Evolutionary conservation across 2,329 filamentous ascomycete genomes (phyloP).

Genomic region (Trichoderma brevicompactum): DNA sequence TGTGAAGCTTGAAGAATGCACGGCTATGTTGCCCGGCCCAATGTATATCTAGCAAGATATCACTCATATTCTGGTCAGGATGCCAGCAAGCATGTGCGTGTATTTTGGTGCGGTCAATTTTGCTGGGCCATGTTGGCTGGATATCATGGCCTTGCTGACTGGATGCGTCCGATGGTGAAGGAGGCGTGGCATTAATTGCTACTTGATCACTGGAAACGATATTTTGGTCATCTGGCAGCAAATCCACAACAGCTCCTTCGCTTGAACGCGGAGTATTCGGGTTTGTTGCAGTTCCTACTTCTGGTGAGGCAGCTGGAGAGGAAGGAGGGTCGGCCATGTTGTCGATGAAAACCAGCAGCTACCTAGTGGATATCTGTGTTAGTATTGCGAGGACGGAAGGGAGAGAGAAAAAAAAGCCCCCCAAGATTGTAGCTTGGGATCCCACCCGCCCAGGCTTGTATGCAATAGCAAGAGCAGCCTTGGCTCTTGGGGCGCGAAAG

Average conservation of each 20-base stretch:
- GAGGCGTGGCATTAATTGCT: neutral
- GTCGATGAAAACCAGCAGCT: neutral
- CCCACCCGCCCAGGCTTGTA: conserved; percentile 14
- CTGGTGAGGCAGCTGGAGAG: neutral
- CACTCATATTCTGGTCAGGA: neutral
- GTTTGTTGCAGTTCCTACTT: neutral
- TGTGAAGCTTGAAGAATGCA: conserved; percentile 16
- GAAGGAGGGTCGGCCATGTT: neutral
- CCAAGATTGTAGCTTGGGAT: conserved; percentile 5
- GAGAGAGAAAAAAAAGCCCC: neutral
- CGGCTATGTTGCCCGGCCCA: conserved; percentile 4
- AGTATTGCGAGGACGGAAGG: neutral
- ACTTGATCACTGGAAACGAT: neutral
- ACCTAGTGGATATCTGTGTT: neutral
- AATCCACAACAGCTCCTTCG: neutral
- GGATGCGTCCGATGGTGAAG: neutral
- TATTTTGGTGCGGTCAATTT: conserved; percentile 7
- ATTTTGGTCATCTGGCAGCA: neutral
- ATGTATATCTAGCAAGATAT: conserved; percentile 4
- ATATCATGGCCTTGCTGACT: neutral
- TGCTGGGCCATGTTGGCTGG: conserved; percentile 9
- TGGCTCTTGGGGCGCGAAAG: neutral
- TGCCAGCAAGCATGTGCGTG: neutral
- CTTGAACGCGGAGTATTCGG: conserved; percentile 9
- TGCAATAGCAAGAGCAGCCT: conserved; percentile 7